Evolutionary conservation across 148 eudicot genomes (phyloP).

Genomic region (Bassia scoparia): DNA sequence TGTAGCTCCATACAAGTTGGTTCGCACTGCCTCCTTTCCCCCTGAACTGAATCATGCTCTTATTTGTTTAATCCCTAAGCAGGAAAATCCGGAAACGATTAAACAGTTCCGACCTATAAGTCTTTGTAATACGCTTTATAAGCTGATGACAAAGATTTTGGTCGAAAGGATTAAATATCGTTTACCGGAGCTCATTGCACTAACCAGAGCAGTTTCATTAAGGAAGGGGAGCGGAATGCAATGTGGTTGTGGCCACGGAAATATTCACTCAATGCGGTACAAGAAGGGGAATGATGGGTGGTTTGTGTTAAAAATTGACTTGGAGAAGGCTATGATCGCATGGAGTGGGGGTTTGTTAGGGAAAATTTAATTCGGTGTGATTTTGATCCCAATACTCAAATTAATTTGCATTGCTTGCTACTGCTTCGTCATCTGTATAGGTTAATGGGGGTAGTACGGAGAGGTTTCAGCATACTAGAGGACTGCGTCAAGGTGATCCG

Average conservation of each 20-base stretch:
- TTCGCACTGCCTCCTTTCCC: background rate
- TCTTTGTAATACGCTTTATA: background rate
- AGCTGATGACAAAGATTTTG: background rate
- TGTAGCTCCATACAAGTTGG: background rate
- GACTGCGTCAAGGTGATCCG: too few species aligned
- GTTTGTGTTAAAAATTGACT: background rate
- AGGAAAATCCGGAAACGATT: background rate
- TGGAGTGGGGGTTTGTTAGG: background rate
- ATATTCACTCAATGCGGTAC: background rate
- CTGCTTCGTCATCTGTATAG: background rate
- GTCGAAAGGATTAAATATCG: background rate
- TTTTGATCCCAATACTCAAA: too few species aligned
- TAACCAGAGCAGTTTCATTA: background rate
- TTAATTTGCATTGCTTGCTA: background rate
- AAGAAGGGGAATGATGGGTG: background rate
- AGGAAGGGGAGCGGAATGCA: background rate
- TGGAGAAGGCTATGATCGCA: background rate
- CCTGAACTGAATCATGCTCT: background rate
- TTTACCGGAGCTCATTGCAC: background rate
- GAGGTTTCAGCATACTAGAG: too few species aligned
- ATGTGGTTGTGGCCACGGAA: background rate
- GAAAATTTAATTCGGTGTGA: background rate
- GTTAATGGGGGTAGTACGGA: too few species aligned
- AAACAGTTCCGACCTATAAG: background rate
- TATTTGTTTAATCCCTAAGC: background rate